Conservation (phyloP, 352 stramenopile genomes). For the Pythium utonaiense region DNA sequence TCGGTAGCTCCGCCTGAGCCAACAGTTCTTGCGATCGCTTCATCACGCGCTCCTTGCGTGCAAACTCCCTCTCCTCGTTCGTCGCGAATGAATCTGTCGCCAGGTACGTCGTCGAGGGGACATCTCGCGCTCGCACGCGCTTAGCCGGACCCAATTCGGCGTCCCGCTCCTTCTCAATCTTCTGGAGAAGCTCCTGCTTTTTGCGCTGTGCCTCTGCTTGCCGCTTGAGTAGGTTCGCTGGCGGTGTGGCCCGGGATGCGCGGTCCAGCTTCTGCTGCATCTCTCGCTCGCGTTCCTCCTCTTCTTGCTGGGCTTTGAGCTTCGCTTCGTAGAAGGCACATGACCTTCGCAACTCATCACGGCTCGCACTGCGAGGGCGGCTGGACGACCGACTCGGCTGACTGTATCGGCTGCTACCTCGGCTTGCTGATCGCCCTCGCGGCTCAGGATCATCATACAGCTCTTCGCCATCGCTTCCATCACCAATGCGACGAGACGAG, state of each 20-base stretch:
- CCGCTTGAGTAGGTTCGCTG: conserved; percentile 48
- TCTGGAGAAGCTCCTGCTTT: conserved; percentile 37
- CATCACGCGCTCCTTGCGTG: conserved; percentile 48
- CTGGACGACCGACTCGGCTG: neutral
- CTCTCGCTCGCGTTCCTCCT: conserved; percentile 14
- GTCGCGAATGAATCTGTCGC: conserved; percentile 20
- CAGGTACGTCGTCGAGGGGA: conserved; percentile 55
- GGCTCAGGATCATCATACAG: neutral
- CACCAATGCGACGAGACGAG: neutral
- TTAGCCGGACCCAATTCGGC: conserved; percentile 36
- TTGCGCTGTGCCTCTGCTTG: conserved; percentile 35
- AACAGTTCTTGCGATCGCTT: conserved; percentile 46
- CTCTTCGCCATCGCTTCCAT: neutral
- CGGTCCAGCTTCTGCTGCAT: conserved; percentile 31
- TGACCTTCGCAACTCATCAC: conserved; percentile 29
- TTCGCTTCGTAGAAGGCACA: conserved; percentile 69
- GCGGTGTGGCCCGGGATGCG: conserved; percentile 40
- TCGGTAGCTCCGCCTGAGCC: conserved; percentile 38
- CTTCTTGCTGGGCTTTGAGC: conserved; percentile 35
- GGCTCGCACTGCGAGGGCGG: conserved; percentile 20
- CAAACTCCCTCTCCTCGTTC: conserved; percentile 28
- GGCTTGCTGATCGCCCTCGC: neutral
- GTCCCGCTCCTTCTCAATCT: conserved; percentile 33
- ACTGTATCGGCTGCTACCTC: conserved; percentile 1
- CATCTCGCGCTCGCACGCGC: conserved; percentile 41